Base-by-base conservation (phyloP, 345 rosid species). In the Lepidium sativum region DNA sequence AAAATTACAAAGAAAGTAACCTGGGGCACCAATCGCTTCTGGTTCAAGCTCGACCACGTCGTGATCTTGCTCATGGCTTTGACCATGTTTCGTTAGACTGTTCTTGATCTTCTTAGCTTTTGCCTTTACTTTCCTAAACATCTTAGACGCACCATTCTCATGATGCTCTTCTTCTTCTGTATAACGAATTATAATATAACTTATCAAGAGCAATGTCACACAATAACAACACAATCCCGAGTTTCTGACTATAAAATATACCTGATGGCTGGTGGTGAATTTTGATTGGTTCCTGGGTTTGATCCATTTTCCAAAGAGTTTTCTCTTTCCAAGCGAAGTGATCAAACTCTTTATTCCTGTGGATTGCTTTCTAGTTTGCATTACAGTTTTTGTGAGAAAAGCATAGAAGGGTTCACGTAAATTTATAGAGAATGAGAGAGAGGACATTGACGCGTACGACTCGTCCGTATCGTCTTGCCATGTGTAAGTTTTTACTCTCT, bases 51-150 rank as follows among this genome's bases (percentile, higher is more conserved):
- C 81, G 4, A 80, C 85, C 3, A 80, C 69, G 53, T 81, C 86
- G 54, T 78, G 81, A 69, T 72, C 71, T 10, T 70, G 48, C 9
- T 68, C 66, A 1, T 49, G 11, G 4, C 32, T 37, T 55, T 54
- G 29, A 5, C 18, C 66, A n/a, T 83, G 86, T 35, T 75, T 77
- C 3, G 71, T 72, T 10, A 92, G 61, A 2, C 86, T 75, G 79
- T 85, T 78, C 77, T 82, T 91, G 12, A 91, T 53, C 80, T 82
- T 85, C 79, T 63, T 86, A 1, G 96, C 98, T 74, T 65, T 88
- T 2, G 76, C 89, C 70, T 84, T 92, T 44, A 84, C 91, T 69
- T 78, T 89, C 78, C 72, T 79, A 68, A 85, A 34, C 53, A 87
- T 88, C 16, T 61, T 73, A 29, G 73, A 18, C 45, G 88, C 79